Evolutionary conservation across 768 basidiomycete genomes (phyloP).

Genomic region (Amanita thiersii): DNA sequence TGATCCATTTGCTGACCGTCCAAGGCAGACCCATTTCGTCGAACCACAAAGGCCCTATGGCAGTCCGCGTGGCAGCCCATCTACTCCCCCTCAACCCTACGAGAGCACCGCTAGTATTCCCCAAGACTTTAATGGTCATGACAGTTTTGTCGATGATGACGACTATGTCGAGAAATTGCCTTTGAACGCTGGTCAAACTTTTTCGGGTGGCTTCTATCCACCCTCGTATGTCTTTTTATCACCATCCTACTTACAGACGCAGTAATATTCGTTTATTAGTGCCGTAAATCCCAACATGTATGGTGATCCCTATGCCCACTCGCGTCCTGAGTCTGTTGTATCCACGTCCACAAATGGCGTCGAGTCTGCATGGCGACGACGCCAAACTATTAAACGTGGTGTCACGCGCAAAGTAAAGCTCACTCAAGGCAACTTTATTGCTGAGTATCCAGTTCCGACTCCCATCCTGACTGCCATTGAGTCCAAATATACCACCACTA

Average conservation of each 20-base stretch:
- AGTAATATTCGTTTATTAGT: conserved; percentile 17
- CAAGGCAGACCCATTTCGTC: conserved; percentile 52
- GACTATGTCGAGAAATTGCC: conserved; percentile 75
- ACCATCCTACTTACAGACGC: no score
- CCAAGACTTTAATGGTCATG: conserved; percentile 37
- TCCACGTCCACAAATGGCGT: conserved; percentile 48
- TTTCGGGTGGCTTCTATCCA: conserved; percentile 64
- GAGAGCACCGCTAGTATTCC: conserved; percentile 51
- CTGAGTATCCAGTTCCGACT: conserved; percentile 82
- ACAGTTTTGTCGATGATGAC: conserved; percentile 51
- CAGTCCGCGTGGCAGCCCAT: conserved; percentile 13
- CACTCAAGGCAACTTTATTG: conserved; percentile 88
- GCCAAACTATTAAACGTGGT: conserved; percentile 86
- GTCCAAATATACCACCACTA: conserved; percentile 61
- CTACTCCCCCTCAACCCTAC: conserved; percentile 37
- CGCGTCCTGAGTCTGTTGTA: conserved; percentile 41
- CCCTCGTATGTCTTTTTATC: conserved; percentile 44
- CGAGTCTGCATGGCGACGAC: conserved; percentile 60
- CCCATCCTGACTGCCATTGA: conserved; percentile 81
- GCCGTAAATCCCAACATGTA: conserved; percentile 48
- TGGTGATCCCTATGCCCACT: conserved; percentile 55
- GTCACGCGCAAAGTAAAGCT: conserved; percentile 94
- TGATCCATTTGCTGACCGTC: conserved; percentile 72
- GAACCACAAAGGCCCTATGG: conserved; percentile 43
- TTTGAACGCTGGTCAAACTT: conserved; percentile 49